A percentile compares a stretch with the other conserved stretches of the same genome.
phyloP scores from a whole-genome alignment of 1,284 basidiomycete genomes.

The Ceratobasidium sp. region DNA sequence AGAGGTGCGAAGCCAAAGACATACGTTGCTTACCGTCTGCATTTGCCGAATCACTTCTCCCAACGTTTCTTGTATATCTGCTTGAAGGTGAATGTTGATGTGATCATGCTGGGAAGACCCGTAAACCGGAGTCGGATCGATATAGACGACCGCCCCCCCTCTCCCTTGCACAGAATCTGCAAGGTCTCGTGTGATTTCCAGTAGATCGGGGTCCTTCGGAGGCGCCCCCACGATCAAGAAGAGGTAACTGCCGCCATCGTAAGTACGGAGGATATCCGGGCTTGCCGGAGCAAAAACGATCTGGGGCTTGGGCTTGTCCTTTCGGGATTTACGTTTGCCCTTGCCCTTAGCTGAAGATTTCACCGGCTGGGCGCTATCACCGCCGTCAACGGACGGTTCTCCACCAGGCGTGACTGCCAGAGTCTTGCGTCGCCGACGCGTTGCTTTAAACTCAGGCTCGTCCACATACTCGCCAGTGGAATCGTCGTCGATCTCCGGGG shows the following conservation, averaged over 20 bases:
- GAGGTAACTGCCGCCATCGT: background rate
- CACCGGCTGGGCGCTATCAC: no score
- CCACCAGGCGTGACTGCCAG: no score
- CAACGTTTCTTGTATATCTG: background rate
- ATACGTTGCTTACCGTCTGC: background rate
- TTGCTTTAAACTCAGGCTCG: no score
- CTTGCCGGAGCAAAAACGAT: background rate
- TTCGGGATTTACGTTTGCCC: no score
- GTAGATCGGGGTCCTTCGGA: background rate
- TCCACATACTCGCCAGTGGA: no score
- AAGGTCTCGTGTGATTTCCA: background rate
- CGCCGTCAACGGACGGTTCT: no score
- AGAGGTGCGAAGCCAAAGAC: no score
- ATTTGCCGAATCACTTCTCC: background rate
- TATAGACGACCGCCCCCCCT: conserved; percentile 12
- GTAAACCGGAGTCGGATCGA: background rate
- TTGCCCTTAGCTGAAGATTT: no score
- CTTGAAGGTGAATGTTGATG: conserved; percentile 14
- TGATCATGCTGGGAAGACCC: background rate
- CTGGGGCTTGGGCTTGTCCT: no score
- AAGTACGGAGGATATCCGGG: background rate
- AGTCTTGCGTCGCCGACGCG: no score
- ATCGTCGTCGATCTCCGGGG: no score
- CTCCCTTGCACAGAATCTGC: background rate
- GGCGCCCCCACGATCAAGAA: conserved; percentile 11